Evolutionary conservation across 2,329 filamentous ascomycete genomes (phyloP).

Genomic region (Phaeosphaeriaceae sp.): DNA sequence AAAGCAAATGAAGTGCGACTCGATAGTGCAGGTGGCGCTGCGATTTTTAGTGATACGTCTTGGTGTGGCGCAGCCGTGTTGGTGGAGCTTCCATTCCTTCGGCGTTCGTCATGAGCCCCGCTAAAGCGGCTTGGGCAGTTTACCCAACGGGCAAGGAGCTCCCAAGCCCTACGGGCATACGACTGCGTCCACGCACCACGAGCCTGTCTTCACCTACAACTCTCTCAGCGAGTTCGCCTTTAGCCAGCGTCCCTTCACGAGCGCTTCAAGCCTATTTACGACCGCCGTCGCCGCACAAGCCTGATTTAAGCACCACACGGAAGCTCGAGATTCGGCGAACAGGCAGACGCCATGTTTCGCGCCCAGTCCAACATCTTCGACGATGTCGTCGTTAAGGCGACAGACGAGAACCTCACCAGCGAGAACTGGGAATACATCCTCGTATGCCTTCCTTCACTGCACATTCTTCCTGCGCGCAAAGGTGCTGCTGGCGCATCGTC

Average conservation of each 20-base stretch:
- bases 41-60: not conserved
- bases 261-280: not conserved
- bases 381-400: conserved; percentile 80
- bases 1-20: not conserved
- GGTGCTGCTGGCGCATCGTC: not conserved
- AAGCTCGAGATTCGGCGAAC: conserved; percentile 2
- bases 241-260: not conserved
- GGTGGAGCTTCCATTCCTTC: not conserved
- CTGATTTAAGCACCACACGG: not conserved
- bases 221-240: not conserved
- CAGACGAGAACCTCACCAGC: conserved; percentile 96
- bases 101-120: conserved; percentile 24
- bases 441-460: conserved; percentile 47
- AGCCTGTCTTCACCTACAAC: conserved; percentile 8
- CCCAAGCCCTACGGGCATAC: conserved; percentile 26
- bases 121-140: conserved; percentile 7
- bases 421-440: conserved; percentile 77
- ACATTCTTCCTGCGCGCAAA: not conserved
- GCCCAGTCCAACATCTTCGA: conserved; percentile 72
- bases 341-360: conserved; percentile 53
- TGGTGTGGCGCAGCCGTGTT: conserved; percentile 8
- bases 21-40: not conserved
- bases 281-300: not conserved
- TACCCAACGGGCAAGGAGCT: conserved; percentile 20
- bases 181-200: conserved; percentile 14